phyloP scores from a whole-genome alignment of 306 rosid genomes.

The Cucumis hystrix region DNA sequence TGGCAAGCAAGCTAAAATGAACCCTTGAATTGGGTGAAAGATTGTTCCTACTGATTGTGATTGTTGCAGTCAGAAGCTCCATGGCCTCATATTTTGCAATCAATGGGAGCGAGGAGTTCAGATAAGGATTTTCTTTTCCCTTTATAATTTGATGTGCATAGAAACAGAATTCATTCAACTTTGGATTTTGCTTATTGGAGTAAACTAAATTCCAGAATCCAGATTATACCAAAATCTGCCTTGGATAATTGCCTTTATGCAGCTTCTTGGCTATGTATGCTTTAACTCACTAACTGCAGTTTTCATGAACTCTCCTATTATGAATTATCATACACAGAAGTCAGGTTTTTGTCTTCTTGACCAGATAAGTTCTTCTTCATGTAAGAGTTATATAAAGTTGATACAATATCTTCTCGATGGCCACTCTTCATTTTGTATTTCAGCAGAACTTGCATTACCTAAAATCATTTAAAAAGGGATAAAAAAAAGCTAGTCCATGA shows the following conservation, averaged over 20 bases:
- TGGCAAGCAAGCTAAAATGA: constrained; percentile 22
- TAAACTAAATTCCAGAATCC: neutral
- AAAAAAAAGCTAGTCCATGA: neutral
- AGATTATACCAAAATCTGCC: neutral
- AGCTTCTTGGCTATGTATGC: neutral
- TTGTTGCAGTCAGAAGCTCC: neutral
- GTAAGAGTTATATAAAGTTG: neutral
- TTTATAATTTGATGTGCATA: neutral
- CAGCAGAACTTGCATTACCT: neutral
- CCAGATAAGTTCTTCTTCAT: neutral
- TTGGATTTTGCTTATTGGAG: neutral
- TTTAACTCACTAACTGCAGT: neutral
- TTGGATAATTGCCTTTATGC: neutral
- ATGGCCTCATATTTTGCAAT: neutral
- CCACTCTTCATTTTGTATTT: neutral
- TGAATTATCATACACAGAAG: neutral
- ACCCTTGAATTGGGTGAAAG: constrained; percentile 3
- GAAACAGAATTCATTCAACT: neutral
- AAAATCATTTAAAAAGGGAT: too few species aligned
- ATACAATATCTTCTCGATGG: neutral
- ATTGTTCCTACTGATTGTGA: neutral
- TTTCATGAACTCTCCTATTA: neutral
- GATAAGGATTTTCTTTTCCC: neutral
- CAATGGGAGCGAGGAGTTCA: neutral
- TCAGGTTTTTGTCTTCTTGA: neutral